Evolutionary conservation across 1,284 basidiomycete species (phyloP), one percentile per base, ranked within the genome.

Genomic region (Pseudozyma thailandica): DNA sequence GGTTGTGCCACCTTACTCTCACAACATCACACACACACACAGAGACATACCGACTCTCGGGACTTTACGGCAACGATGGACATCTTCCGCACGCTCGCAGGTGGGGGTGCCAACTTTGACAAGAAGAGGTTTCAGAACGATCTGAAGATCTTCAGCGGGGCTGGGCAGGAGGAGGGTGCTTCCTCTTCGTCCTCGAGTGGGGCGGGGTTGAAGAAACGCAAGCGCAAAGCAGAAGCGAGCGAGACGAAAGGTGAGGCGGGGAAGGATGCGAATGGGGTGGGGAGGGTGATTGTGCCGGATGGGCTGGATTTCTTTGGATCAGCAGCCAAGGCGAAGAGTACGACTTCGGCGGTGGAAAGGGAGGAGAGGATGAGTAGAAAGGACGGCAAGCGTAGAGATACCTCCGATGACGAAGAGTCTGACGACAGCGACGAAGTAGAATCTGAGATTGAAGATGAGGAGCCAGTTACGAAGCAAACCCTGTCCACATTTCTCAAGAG

Each of bases 81-180:
- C 73, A 74, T 82, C 9, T 84, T 84, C 51, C 57, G 79, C 6
- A 72, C 77, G 10, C 72, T 84, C 2, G 58, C 77, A 1, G 59
- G 70, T 4, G 78, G 66, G 57, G 82, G 53, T 41, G 77, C 63
- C 49, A 63, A 42, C 48, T 95, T 95, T 75, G 88, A 94, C 86
- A 93, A 91, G 84, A 86, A 86, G 26, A 86, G 88, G 28, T 94
- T 92, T 83, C 86, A 88, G 72, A 83, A 85, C 1, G 92, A 94
- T 80, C 86, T 92, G 18, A 84, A 87, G 26, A 84, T 93, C 4
- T 95, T 96, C 84, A 86, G 55, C 84, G 86, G 55, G 12, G 49
- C 54, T 21, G 43, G 43, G 33, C 52, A 53, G 23, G 50, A 50
- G 37, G 42, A 28, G 23, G 43, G 9, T 6, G 6, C 35, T 9